Evolutionary conservation across 805 yeast species (phyloP), one percentile per base, ranked within the genome.

Genomic region (Suhomyces faveliae): DNA sequence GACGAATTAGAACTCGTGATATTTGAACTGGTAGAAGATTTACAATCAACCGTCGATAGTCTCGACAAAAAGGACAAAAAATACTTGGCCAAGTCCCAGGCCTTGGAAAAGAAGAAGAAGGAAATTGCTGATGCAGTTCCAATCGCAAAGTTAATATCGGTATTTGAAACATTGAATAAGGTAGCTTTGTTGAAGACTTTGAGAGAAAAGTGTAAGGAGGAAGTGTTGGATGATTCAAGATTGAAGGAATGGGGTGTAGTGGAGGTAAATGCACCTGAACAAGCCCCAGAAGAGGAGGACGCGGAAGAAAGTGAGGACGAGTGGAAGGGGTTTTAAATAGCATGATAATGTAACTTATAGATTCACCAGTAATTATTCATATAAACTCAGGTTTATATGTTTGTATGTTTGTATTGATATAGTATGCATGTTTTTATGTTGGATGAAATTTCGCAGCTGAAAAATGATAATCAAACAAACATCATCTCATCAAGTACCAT

Each of bases 1-100:
- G 97, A 90, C 56, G 99, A 92, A 67, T 68, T 92, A 50, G 96
- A 87, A 59, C 77, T 77, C 52, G 79, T 84, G 2, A 62, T 85
- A 47, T 80, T 80, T 52, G 76, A 70, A 30, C 78, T 73, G 6
- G 60, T 70, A 45, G 73, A 75, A 35, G 77, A 73, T 24, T 70
- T 71, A 37, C 79, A 76, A 20, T 77, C 70, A 7, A 80, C 73
- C 4, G 49, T 53, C 10, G 64, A 58, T 13, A 61, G 56, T 9
- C 53, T 50, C 7, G 58, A 57, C 19, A 54, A 47, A 1, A 58
- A 57, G 5, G 77, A 73, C 1, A 74, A 71, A 8, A 74, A 64
- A 4, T 56, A 52, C 24, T 44, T 24, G 25, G 42, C 40, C 13
- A 73, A 72, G 9, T 73, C 67, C 17, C 70, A 65, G 35, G 70